Evolutionary conservation across 768 basidiomycete genomes (phyloP).

Genomic region (Boletellus ananas): DNA sequence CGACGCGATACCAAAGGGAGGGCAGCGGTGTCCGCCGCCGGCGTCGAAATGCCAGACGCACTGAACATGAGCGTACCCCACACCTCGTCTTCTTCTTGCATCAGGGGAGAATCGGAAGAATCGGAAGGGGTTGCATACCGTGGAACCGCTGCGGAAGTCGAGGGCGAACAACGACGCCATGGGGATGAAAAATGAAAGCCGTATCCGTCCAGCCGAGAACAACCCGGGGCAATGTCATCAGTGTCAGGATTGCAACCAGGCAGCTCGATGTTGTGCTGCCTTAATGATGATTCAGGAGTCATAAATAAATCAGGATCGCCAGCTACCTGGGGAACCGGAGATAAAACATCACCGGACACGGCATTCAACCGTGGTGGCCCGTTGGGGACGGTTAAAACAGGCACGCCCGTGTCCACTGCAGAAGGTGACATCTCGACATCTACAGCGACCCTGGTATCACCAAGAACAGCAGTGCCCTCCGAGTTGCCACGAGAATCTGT

Average conservation of each 20-base stretch:
- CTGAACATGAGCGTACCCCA: conserved; percentile 16
- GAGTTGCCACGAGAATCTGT: background rate
- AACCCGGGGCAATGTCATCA: background rate
- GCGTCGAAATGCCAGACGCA: conserved; percentile 13
- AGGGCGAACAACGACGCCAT: background rate
- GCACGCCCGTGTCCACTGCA: background rate
- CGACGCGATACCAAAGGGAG: conserved; percentile 2
- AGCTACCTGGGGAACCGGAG: background rate
- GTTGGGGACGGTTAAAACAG: background rate
- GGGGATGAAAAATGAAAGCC: conserved; percentile 1
- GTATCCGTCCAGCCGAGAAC: background rate
- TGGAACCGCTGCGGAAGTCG: background rate
- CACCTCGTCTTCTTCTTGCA: conserved; percentile 23
- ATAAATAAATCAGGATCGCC: background rate
- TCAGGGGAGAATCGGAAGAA: background rate
- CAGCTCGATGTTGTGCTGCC: background rate
- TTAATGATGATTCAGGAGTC: background rate
- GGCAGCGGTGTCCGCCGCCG: background rate
- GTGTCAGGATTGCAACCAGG: background rate
- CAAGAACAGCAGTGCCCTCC: background rate
- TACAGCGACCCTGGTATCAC: background rate
- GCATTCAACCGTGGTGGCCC: background rate
- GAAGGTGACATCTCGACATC: background rate
- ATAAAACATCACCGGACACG: background rate
- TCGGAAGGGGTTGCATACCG: conserved; percentile 12